Base-by-base conservation (phyloP, 2,329 filamentous ascomycete genomes). In the Ciborinia camelliae region DNA sequence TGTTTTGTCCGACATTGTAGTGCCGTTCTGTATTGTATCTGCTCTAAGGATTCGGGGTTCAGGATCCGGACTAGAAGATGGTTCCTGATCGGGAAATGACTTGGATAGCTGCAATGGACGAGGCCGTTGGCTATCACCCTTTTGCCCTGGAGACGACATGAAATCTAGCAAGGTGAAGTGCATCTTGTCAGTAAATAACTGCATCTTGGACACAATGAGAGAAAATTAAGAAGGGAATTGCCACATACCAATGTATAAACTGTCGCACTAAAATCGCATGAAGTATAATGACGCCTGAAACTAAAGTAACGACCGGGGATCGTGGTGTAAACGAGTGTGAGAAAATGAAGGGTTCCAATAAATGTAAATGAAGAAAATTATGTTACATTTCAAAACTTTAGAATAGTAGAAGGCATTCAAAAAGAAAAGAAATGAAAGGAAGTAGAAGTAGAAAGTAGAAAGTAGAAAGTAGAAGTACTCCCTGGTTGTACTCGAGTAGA, bases 81-180 rank as follows among this genome's bases (percentile, higher is more conserved):
- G 67, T 35, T 76, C 77, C 60, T 75, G 68, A 59, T 74, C 74
- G 50, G 76, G 73, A 63, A 78, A 79, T 35, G 76, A 79, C 55
- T 76, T 76, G 32, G 77, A 76, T n/a, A 72, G 64, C 41, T 77
- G 73, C 45, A 76, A 69, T 50, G 73, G 73, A 47, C 72, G 71
- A 65, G 74, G 75, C 52, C 72, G 70, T 54, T 68, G 66, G 53
- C 45, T 63, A 30, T 74, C 72, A 51, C 52, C 69, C 64, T 69
- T 73, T 59, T 62, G 68, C 12, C 45, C 53, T 43, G 72, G 57
- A 37, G 72, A 69, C 39, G 73, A 70, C 74, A 76, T 76, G 63
- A 74, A 74, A 64, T 73, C 72, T 71, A 72, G 71, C 10, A 73
- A 63, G 52, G 66, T 65, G 59, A 73, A 72, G 55, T 71, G 28